Conservation (phyloP, 176 grass and related monocot species). For the Triticum urartu region DNA sequence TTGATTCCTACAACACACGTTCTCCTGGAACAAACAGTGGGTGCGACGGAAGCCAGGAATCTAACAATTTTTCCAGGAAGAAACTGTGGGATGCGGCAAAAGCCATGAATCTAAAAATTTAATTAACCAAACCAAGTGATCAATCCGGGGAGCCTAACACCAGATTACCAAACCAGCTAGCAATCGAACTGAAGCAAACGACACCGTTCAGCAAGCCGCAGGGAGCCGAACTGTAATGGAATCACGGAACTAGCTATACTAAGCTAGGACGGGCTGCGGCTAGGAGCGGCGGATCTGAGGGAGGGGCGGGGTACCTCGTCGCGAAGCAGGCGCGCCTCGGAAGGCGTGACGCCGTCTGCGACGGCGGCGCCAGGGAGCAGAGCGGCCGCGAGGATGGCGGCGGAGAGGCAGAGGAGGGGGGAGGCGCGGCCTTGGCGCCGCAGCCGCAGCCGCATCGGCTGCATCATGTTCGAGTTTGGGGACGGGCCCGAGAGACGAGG, state of each 20-base stretch:
- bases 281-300: conserved; percentile 19
- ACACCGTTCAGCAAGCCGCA: neutral
- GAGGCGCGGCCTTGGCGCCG: neutral
- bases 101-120: neutral
- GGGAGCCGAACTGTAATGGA: conserved; percentile 8
- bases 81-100: neutral
- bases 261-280: neutral
- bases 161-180: conserved; percentile 14
- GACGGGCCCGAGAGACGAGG: conserved; percentile 16
- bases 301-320: conserved; percentile 57
- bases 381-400: conserved; percentile 30
- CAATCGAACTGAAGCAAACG: conserved; percentile 4
- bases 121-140: neutral
- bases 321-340: conserved; percentile 74
- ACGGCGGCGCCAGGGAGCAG: conserved; percentile 28
- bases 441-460: conserved; percentile 27
- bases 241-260: neutral
- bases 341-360: conserved; percentile 46
- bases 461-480: conserved; percentile 24
- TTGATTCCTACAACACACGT: neutral
- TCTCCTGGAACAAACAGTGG: neutral
- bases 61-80: neutral
- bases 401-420: conserved; percentile 31
- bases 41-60: neutral
- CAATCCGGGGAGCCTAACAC: neutral